Evolutionary conservation across 345 rosid species (phyloP), one percentile per base, ranked within the genome.

Genomic region (Ceriops tagal): DNA sequence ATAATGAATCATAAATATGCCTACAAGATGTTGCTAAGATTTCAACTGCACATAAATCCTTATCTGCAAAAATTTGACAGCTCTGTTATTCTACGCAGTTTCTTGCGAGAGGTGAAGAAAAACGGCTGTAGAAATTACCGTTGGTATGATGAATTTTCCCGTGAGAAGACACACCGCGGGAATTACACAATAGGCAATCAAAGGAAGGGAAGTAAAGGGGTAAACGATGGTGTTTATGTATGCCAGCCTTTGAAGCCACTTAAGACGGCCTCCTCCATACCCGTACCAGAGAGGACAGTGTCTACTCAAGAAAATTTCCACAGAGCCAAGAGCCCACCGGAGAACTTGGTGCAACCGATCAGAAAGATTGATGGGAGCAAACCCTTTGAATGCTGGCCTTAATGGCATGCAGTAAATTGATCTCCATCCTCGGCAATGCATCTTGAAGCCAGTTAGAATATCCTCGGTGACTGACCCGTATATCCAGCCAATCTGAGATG

Each of bases 341-440:
- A 93, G 89, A 80, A 91, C 98, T 77, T 93, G 98, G 73, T 87
- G 92, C 80, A 93, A 75, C 73, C 97, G 74, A 82, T 95, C 99
- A 5, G 99, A 95, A 66, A 93, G 81, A 77, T 93, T 93, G 83
- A 91, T 88, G n/a, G 98, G 98, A 8, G 98, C 97, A 68, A 97
- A 93, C 46, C 99, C 99, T 85, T 92, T 92, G 84, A 95, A 95
- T 69, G 96, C 96, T 1, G 97, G 97, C 87, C 99, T 87, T 73
- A 86, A 61, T 15, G 97, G 99, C 99, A 95, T 88, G 89, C 96
- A 89, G 79, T 95, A 95, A 28, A 95, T 72, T 0, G 99, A 95
- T 72, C 99, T 86, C 99, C 99, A 95, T 82, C 97, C 97, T 7
- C 99, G 88, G 75, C 99, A 95, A 69, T 95, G 97, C 97, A 95